Base-by-base conservation (phyloP, 352 stramenopile species). In the Phytophthora cajani region DNA sequence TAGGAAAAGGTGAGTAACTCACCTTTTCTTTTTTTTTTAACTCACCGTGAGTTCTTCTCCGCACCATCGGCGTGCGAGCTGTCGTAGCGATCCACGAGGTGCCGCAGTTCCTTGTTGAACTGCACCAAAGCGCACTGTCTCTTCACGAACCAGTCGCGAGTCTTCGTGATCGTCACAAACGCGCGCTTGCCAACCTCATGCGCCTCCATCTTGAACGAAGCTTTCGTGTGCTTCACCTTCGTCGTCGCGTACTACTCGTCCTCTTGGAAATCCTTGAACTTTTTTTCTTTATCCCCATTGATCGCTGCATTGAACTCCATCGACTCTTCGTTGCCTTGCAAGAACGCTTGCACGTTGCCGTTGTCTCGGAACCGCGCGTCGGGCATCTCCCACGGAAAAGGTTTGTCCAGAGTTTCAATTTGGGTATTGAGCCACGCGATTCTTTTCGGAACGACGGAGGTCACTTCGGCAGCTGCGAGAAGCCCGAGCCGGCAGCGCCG, bases 401-500 rank as follows among this genome's bases (percentile, higher is more conserved):
- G 38, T n/a, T 44, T 14, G 38, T 17, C 38, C 12, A 44, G 12
- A 4, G 12, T 5, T 44, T 44, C 12, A 17, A 44, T 14, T 17
- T 44, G 38, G 4, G 4, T n/a, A 5, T 44, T 44, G 12, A 44
- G 6, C 38, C 38, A 44, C 5, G 14, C 38, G 38, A 44, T 44
- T n/a, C 38, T 17, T 17, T 44, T 42, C 11, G 12, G 30, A 9
- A 16, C 36, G 14, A 44, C 14, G 2, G 36, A 14, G 5, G 36
- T 2, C 12, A 44, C 11, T 16, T 7, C 36, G 10, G 14, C 36
- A 17, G 14, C 12, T 44, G 16, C 2, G 88, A 95, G 54, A 60
- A 69, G 3, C 87, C 87, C 3, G 50, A 76, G 25, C 51, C 69
- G 1, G 66, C 40, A 44, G 49, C 62, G 10, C 11, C 62, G 8